Conservation (phyloP, 768 basidiomycete species). For the Lactifluus echinatus region DNA sequence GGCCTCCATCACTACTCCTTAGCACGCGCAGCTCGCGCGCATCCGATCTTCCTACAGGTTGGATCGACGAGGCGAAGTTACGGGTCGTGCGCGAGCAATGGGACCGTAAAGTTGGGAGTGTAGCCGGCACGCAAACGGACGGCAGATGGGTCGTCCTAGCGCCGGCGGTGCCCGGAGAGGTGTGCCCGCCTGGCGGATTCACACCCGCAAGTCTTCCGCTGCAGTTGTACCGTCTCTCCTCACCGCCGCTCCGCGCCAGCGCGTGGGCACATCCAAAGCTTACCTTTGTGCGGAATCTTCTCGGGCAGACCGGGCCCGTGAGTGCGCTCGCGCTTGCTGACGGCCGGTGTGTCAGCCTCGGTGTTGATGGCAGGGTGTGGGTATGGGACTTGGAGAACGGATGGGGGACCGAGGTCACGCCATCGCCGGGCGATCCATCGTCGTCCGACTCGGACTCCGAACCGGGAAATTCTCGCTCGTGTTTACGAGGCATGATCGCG, state of each 20-base stretch:
- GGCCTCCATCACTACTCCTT: constrained; percentile 37
- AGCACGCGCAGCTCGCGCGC: constrained; percentile 59
- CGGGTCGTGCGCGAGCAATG: constrained; percentile 63
- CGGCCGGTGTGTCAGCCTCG: constrained; percentile 73
- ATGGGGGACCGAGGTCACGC: constrained; percentile 30
- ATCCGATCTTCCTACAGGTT: constrained; percentile 62
- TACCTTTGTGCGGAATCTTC: constrained; percentile 59
- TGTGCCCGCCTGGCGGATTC: constrained; percentile 18
- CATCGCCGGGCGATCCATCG: constrained; percentile 23
- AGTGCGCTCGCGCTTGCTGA: constrained; percentile 66
- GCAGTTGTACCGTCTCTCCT: constrained; percentile 66
- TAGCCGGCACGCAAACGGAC: constrained; percentile 73
- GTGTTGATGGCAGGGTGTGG: constrained; percentile 66
- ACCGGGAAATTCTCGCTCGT: background rate
- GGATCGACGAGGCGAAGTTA: constrained; percentile 60
- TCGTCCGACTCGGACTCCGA: constrained; percentile 16
- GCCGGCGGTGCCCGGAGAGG: constrained; percentile 32
- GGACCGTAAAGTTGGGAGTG: constrained; percentile 60
- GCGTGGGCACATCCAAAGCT: constrained; percentile 52
- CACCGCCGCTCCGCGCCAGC: constrained; percentile 42
- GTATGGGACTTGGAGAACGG: constrained; percentile 77
- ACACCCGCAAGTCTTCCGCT: constrained; percentile 37
- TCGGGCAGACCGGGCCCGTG: constrained; percentile 62
- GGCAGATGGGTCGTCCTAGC: constrained; percentile 81
- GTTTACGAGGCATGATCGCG: constrained; percentile 37